A percentile compares a stretch with the other conserved stretches of the same genome.
phyloP scores from a whole-genome alignment of 164 flowering plant species.

The Akebia trifoliata region DNA sequence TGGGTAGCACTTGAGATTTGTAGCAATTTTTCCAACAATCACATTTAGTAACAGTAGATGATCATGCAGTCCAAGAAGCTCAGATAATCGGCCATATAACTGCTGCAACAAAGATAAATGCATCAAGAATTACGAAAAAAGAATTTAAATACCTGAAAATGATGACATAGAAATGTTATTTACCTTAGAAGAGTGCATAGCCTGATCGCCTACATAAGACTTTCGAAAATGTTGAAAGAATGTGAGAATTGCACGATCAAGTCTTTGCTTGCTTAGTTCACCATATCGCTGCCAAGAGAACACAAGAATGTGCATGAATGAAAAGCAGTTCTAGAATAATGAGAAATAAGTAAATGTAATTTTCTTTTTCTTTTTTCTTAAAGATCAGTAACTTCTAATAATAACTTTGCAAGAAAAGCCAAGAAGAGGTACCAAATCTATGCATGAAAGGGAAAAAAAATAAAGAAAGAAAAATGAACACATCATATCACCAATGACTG shows the following conservation, averaged over 20 bases:
- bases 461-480: no score
- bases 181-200: slow-evolving; percentile 97
- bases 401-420: no score
- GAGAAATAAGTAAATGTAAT: background rate
- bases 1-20: slow-evolving; percentile 88
- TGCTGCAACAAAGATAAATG: slow-evolving; percentile 65
- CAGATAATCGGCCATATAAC: slow-evolving; percentile 93
- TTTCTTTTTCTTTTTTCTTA: no score
- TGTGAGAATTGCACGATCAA: slow-evolving; percentile 89
- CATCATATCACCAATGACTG: no score
- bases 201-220: slow-evolving; percentile 98
- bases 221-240: slow-evolving; percentile 94
- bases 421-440: no score
- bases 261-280: slow-evolving; percentile 93
- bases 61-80: slow-evolving; percentile 93
- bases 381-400: background rate
- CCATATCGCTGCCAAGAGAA: slow-evolving; percentile 63
- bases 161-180: slow-evolving; percentile 8
- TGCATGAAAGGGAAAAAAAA: no score
- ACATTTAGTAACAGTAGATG: slow-evolving; percentile 79
- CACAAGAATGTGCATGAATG: background rate
- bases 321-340: background rate
- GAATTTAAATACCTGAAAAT: background rate
- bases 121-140: slow-evolving; percentile 15
- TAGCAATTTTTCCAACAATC: slow-evolving; percentile 91